These are phyloP conservation scores for Russula earlei DNA, from an alignment of 768 basidiomycete species.

Conservation along the genomic window DNA sequence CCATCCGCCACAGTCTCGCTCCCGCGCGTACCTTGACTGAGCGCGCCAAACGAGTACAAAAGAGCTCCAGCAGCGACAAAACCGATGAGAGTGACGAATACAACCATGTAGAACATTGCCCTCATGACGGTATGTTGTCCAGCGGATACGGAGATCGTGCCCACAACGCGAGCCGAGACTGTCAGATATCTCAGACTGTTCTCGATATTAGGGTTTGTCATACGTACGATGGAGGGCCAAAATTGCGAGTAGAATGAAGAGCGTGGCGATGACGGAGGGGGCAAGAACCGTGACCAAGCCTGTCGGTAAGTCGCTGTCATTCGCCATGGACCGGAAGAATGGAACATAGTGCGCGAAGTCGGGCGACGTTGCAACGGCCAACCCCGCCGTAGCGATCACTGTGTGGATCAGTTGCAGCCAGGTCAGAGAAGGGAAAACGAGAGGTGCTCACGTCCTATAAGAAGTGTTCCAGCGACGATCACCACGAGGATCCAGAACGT, in stretches of 20 bases:
- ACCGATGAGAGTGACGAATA: conserved; percentile 48
- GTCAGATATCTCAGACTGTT: not conserved
- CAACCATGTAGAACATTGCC: conserved; percentile 51
- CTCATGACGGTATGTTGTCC: conserved; percentile 53
- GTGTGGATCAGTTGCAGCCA: not conserved
- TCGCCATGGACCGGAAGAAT: conserved; percentile 48
- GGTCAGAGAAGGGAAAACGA: not conserved
- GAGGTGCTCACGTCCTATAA: conserved; percentile 45
- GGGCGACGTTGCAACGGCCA: conserved; percentile 60
- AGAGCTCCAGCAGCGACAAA: conserved; percentile 59
- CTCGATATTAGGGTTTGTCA: not conserved
- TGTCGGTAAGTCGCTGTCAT: conserved; percentile 40
- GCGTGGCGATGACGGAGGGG: conserved; percentile 49
- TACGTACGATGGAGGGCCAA: conserved; percentile 47
- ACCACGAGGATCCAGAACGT: conserved; percentile 52
- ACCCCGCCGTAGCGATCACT: conserved; percentile 66
- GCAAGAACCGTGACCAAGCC: conserved; percentile 61
- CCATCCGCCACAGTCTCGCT: conserved; percentile 52
- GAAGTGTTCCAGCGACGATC: conserved; percentile 43
- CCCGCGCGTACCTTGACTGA: conserved; percentile 33
- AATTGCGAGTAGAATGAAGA: conserved; percentile 51
- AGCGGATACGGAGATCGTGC: conserved; percentile 52
- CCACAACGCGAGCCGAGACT: conserved; percentile 28
- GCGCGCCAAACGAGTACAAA: conserved; percentile 54
- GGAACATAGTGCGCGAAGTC: conserved; percentile 62